A percentile compares a stretch with the other conserved stretches of the same genome.
Evolutionary conservation across 129 eudicot species (phyloP).

Genomic region (Erigeron canadensis): DNA sequence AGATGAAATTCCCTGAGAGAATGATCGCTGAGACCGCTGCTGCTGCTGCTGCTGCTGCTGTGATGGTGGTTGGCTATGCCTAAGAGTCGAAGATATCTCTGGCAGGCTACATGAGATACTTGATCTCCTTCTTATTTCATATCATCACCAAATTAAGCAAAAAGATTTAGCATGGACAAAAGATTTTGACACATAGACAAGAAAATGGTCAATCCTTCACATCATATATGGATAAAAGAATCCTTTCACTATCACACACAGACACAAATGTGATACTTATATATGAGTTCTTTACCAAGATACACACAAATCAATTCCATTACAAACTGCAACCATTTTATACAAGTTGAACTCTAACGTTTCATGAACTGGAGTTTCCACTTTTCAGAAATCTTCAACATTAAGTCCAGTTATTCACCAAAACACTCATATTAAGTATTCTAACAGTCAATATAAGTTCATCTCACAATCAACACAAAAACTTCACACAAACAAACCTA

Average conservation of each 20-base stretch:
- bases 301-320: constrained; percentile 18
- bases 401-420: constrained; percentile 22
- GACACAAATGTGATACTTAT: constrained; percentile 10
- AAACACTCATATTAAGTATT: neutral
- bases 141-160: constrained; percentile 25
- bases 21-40: constrained; percentile 70
- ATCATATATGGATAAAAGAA: neutral
- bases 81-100: constrained; percentile 54
- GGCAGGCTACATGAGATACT: constrained; percentile 42
- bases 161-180: neutral
- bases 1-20: constrained; percentile 81
- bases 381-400: constrained; percentile 8
- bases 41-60: constrained; percentile 59
- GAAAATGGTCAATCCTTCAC: neutral
- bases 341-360: constrained; percentile 5
- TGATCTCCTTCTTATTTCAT: constrained; percentile 49
- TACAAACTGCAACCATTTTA: constrained; percentile 2
- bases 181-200: neutral
- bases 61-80: constrained; percentile 52
- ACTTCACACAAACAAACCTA: neutral
- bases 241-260: constrained; percentile 10
- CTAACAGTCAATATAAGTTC: neutral
- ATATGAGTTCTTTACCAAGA: constrained; percentile 12
- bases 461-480: constrained; percentile 5
- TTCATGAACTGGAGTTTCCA: constrained; percentile 6